Conservation (phyloP, 2,329 filamentous ascomycete genomes). For the Fusarium nurragi region DNA sequence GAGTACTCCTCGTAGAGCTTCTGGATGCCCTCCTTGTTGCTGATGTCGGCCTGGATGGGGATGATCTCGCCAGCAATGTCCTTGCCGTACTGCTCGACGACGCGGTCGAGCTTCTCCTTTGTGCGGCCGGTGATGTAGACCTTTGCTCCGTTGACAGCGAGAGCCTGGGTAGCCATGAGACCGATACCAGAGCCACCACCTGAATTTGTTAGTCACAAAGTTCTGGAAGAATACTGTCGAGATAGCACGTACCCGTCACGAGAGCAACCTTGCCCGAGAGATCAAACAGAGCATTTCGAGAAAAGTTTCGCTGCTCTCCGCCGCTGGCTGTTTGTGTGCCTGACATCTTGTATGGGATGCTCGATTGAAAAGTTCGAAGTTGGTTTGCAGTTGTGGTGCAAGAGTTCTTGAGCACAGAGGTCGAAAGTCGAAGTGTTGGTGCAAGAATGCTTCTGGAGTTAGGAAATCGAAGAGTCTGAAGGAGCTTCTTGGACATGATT, state of each 20-base stretch:
- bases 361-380: conserved; percentile 13
- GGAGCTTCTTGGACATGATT: conserved; percentile 25
- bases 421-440: conserved; percentile 6
- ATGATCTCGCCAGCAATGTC: conserved; percentile 65
- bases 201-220: conserved; percentile 17
- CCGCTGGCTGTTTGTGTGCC: conserved; percentile 31
- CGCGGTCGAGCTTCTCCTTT: conserved; percentile 68
- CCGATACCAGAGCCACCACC: conserved; percentile 71
- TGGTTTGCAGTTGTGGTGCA: background rate
- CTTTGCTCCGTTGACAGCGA: conserved; percentile 72
- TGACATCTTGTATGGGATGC: conserved; percentile 21
- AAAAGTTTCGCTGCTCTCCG: conserved; percentile 45
- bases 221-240: background rate
- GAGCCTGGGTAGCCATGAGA: conserved; percentile 74
- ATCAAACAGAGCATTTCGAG: conserved; percentile 53
- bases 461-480: background rate
- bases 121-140: conserved; percentile 77
- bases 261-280: conserved; percentile 56
- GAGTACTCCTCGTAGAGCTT: conserved; percentile 66
- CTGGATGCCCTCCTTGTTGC: conserved; percentile 67
- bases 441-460: conserved; percentile 8
- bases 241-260: conserved; percentile 51
- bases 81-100: conserved; percentile 66
- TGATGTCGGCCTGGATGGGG: conserved; percentile 69
- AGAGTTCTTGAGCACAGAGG: background rate